Evolutionary conservation across 495 filamentous ascomycete species (phyloP), one percentile per base, ranked within the genome.

Genomic region (Chaetomidium leptoderma): DNA sequence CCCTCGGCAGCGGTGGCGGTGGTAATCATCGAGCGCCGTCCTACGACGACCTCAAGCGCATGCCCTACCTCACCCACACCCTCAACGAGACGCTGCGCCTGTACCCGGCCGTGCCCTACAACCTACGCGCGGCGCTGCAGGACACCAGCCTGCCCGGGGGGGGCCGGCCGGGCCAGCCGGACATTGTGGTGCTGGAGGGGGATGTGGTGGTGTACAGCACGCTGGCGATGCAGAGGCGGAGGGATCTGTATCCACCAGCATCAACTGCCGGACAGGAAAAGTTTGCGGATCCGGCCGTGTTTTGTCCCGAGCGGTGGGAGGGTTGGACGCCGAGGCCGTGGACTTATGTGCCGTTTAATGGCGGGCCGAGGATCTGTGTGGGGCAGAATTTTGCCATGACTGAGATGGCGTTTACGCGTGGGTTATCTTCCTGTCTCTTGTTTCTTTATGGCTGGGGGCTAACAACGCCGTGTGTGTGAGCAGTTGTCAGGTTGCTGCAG

Each of bases 261-360:
- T 0, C 1, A 0, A 2, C 42, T 48, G 0, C 66, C 65, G 0
- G 67, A 66, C 21, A 24, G 45, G 29, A 48, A 14, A 66, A 54
- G 56, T 76, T 76, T 56, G 63, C 67, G 6, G 79, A 84, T 58
- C 78, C 81, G 0, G 70, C 73, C 0, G 57, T 76, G 17, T 87
- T 78, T 64, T 65, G 70, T 0, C 85, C 85, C 0, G 78, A 79
- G 36, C 65, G 85, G 6, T 87, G 85, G 83, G 72, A 78, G 32
- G 46, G 45, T 23, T 74, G 76, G 63, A 73, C 75, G 55, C 83
- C 83, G 1, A 78, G 74, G 60, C 71, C 78, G 5, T 89, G 86
- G 87, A 71, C 74, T 35, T 84, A 81, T 62, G 64, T 84, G 16
- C 82, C 83, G 0, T 86, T 86, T 62, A 81, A 80, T 58, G 81